Conservation (phyloP, 2,329 filamentous ascomycete species). For the Tolypocladium capitatum region DNA sequence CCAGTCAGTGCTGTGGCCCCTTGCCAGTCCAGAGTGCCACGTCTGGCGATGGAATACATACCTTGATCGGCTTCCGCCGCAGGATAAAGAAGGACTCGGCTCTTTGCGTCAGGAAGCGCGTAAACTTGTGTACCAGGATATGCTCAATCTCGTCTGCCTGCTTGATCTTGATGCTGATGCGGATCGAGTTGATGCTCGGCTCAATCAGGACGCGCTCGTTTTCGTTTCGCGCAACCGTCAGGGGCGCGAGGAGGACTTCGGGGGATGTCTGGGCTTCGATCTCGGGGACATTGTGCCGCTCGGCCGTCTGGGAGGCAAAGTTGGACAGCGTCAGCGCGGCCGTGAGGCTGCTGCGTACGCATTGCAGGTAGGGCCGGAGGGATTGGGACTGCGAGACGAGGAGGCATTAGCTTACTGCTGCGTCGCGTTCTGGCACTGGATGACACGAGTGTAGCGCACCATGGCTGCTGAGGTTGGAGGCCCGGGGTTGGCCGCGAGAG, state of each 20-base stretch:
- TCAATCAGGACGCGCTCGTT: conserved; percentile 95
- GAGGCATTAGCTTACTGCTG: not conserved
- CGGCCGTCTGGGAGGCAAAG: conserved; percentile 92
- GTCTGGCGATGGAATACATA: conserved; percentile 22
- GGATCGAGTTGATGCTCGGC: conserved; percentile 91
- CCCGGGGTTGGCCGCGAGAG: conserved; percentile 1
- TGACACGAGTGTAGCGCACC: not conserved
- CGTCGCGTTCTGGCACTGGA: not conserved
- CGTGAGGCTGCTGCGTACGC: conserved; percentile 86
- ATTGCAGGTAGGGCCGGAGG: conserved; percentile 89
- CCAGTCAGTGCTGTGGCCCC: conserved; percentile 7
- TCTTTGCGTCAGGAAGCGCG: conserved; percentile 86
- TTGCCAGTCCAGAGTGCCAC: not conserved
- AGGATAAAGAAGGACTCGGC: conserved; percentile 96
- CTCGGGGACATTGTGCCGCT: conserved; percentile 96
- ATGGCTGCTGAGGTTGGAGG: conserved; percentile 2
- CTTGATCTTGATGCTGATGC: conserved; percentile 98
- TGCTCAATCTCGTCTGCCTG: conserved; percentile 98
- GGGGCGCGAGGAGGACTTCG: conserved; percentile 82
- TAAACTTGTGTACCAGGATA: conserved; percentile 97
- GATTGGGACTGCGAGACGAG: conserved; percentile 64
- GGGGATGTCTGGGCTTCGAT: conserved; percentile 88
- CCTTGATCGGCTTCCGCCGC: conserved; percentile 87
- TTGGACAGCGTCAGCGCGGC: conserved; percentile 81
- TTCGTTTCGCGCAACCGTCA: conserved; percentile 87